Conservation (phyloP, 2,329 filamentous ascomycete genomes). For the Tolypocladium capitatum region DNA sequence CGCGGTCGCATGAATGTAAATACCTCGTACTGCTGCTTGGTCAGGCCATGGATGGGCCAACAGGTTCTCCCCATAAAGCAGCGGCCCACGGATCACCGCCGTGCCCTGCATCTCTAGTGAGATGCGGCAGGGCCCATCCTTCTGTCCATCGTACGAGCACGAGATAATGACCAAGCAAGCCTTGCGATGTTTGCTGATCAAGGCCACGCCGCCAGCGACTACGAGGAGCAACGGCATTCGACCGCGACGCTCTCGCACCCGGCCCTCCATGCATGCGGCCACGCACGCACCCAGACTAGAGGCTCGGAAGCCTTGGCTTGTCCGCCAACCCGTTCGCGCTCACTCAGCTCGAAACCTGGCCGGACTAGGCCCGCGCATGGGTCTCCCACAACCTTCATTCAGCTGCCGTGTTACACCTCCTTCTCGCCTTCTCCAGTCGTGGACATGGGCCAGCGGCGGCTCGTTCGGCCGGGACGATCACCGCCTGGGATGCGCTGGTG, state of each 20-base stretch:
- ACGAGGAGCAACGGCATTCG: neutral
- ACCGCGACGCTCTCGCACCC: neutral
- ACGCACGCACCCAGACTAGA: neutral
- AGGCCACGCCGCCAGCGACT: neutral
- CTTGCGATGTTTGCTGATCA: neutral
- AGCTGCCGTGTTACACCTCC: neutral
- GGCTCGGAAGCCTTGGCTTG: neutral
- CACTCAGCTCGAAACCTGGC: too few species aligned
- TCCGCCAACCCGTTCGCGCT: neutral
- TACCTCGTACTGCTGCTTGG: too few species aligned
- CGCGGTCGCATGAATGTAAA: neutral
- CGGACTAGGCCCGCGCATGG: neutral
- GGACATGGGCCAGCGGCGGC: neutral
- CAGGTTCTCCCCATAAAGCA: neutral
- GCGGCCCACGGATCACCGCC: neutral
- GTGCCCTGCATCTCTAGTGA: neutral
- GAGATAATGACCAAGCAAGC: neutral
- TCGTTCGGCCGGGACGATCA: neutral
- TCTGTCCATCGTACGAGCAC: neutral
- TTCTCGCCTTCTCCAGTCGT: neutral
- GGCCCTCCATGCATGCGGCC: neutral
- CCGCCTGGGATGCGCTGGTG: neutral
- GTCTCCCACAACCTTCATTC: neutral
- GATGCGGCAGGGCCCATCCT: neutral
- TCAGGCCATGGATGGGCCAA: too few species aligned